phyloP scores from a whole-genome alignment of 345 rosid genomes.

The Lagerstroemia speciosa region DNA sequence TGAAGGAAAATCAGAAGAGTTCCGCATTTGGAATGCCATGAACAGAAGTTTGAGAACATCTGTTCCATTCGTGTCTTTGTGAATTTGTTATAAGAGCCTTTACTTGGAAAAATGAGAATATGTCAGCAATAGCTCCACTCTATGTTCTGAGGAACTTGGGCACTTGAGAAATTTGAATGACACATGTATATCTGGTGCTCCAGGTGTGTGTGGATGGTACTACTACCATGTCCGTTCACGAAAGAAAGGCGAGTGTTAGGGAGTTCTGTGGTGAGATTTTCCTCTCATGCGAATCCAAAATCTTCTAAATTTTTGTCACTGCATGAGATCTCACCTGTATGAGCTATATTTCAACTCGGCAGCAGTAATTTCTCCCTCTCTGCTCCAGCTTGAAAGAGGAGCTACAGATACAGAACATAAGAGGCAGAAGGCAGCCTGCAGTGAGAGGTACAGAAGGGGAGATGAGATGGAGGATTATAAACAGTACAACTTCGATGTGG shows the following conservation, averaged over 20 bases:
- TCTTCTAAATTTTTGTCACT: background rate
- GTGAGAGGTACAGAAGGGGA: conserved; percentile 47
- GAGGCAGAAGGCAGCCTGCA: conserved; percentile 43
- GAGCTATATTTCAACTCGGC: conserved; percentile 9
- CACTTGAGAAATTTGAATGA: background rate
- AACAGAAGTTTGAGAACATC: background rate
- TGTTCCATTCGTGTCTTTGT: background rate
- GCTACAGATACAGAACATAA: conserved; percentile 52
- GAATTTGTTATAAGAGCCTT: background rate
- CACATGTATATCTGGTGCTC: background rate
- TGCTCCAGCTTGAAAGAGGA: conserved; percentile 49
- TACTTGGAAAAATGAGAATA: background rate
- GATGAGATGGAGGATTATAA: conserved; percentile 36
- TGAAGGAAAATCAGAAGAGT: background rate
- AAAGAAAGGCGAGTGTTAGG: conserved; percentile 49
- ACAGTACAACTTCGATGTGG: conserved; percentile 22
- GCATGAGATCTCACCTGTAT: background rate
- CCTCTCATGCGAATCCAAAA: background rate
- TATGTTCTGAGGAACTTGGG: background rate
- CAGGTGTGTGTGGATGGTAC: conserved; percentile 71
- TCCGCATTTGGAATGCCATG: background rate
- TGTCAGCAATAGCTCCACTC: background rate
- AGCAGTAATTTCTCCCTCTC: conserved; percentile 62
- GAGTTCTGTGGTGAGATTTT: conserved; percentile 52
- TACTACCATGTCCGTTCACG: conserved; percentile 49